Percentiles rank a stretch among this genome's conserved stretches.
Evolutionary conservation across 768 basidiomycete species (phyloP).

Genomic region (Guyanaporus albipodus): DNA sequence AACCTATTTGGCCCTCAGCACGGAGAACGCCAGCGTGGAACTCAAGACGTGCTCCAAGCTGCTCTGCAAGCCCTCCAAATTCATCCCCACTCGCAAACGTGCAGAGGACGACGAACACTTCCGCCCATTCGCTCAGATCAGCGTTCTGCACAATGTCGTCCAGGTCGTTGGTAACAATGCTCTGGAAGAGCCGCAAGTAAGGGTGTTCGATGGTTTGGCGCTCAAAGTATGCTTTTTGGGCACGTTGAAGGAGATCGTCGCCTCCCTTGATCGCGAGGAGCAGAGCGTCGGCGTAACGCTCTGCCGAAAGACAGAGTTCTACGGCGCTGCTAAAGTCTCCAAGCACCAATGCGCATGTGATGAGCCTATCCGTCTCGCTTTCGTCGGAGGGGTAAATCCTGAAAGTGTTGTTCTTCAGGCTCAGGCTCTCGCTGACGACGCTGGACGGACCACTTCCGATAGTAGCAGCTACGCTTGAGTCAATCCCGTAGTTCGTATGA

Average conservation of each 20-base stretch:
- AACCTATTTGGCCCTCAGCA: slow-evolving; percentile 43
- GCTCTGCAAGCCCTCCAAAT: slow-evolving; percentile 84
- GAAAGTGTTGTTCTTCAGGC: slow-evolving; percentile 77
- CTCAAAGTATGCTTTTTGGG: slow-evolving; percentile 93
- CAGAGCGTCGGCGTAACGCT: slow-evolving; percentile 92
- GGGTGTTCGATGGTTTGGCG: slow-evolving; percentile 69
- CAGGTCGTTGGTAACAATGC: slow-evolving; percentile 88
- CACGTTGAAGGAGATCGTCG: slow-evolving; percentile 76
- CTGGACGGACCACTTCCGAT: slow-evolving; percentile 89
- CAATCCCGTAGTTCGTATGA: slow-evolving; percentile 72
- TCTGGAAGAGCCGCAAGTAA: slow-evolving; percentile 92
- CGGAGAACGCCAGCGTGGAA: slow-evolving; percentile 67
- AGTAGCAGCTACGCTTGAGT: slow-evolving; percentile 93
- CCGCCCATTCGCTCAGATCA: slow-evolving; percentile 91
- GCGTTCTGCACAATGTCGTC: slow-evolving; percentile 95
- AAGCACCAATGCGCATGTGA: slow-evolving; percentile 90
- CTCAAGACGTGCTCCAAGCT: slow-evolving; percentile 87
- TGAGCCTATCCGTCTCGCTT: slow-evolving; percentile 78
- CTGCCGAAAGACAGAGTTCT: slow-evolving; percentile 80
- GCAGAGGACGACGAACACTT: slow-evolving; percentile 94
- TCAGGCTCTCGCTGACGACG: slow-evolving; percentile 44
- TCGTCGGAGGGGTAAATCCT: slow-evolving; percentile 87
- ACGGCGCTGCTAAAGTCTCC: slow-evolving; percentile 97
- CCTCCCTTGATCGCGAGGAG: slow-evolving; percentile 91
- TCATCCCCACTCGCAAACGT: slow-evolving; percentile 87